Evolutionary conservation across 768 basidiomycete species (phyloP).

Genomic region (Tylopilus vinaceipallidus): DNA sequence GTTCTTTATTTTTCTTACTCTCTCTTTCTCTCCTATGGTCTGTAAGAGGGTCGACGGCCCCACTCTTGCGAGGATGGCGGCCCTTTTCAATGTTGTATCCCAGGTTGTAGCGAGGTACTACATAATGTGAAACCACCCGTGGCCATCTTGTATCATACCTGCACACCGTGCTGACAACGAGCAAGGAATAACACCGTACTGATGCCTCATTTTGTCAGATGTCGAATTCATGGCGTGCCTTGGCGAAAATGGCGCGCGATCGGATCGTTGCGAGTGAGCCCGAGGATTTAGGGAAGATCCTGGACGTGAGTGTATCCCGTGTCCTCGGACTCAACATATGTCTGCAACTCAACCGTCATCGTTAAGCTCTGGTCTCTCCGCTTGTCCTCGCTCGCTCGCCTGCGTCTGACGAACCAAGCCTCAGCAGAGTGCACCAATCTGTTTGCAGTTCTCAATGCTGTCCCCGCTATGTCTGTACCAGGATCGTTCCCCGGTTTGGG

Average conservation of each 20-base stretch:
- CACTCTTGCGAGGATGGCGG: slow-evolving; percentile 7
- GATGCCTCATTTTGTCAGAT: slow-evolving; percentile 46
- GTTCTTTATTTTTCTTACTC: slow-evolving; percentile 20
- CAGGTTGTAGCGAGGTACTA: slow-evolving; percentile 22
- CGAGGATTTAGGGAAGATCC: slow-evolving; percentile 59
- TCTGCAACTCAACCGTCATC: slow-evolving; percentile 1
- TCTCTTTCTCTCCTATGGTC: slow-evolving; percentile 17
- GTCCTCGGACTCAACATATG: background rate
- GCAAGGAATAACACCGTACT: slow-evolving; percentile 11
- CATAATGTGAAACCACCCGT: slow-evolving; percentile 11
- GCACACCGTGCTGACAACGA: background rate
- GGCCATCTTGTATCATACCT: background rate
- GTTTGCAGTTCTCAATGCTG: slow-evolving; percentile 63
- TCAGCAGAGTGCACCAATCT: slow-evolving; percentile 81
- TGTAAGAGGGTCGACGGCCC: slow-evolving; percentile 20
- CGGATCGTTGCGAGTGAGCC: slow-evolving; percentile 69
- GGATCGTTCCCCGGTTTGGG: slow-evolving; percentile 47
- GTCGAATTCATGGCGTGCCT: slow-evolving; percentile 84
- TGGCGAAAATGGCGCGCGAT: slow-evolving; percentile 84
- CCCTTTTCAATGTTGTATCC: slow-evolving; percentile 23
- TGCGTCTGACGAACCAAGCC: slow-evolving; percentile 85
- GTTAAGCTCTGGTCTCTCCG: slow-evolving; percentile 81
- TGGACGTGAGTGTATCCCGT: slow-evolving; percentile 52
- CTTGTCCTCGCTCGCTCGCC: slow-evolving; percentile 71
- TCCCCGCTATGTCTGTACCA: slow-evolving; percentile 52